Conservation (phyloP, 805 yeast species). For the Kuraishia capsulata region DNA sequence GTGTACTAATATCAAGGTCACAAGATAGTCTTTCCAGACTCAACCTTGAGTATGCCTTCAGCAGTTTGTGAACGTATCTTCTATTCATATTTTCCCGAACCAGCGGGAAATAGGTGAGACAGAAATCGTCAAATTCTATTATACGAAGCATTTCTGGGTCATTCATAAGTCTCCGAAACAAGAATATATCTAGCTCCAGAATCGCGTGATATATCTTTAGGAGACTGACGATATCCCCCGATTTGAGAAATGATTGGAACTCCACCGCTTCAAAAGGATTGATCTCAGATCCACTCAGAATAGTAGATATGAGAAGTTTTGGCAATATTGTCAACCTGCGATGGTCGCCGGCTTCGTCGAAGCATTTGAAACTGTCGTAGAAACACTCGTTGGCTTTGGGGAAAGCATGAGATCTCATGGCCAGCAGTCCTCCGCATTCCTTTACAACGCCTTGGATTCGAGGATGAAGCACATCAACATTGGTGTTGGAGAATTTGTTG, state of each 20-base stretch:
- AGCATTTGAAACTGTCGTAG: constrained; percentile 38
- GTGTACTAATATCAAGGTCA: constrained; percentile 11
- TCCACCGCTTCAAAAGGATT: constrained; percentile 71
- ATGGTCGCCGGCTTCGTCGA: constrained; percentile 51
- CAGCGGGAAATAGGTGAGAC: constrained; percentile 14
- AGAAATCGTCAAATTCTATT: constrained; percentile 6
- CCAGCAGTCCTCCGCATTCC: constrained; percentile 68
- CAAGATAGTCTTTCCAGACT: constrained; percentile 10
- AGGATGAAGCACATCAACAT: constrained; percentile 69
- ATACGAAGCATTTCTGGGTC: neutral
- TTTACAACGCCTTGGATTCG: constrained; percentile 62
- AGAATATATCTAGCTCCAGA: constrained; percentile 13
- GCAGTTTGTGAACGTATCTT: constrained; percentile 13
- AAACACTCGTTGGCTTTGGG: constrained; percentile 40
- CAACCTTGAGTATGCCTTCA: constrained; percentile 14
- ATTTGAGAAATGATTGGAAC: constrained; percentile 29
- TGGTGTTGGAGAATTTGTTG: constrained; percentile 33
- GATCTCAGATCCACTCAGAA: constrained; percentile 55
- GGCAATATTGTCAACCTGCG: constrained; percentile 49
- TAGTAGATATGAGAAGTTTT: constrained; percentile 51
- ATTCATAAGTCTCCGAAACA: constrained; percentile 11
- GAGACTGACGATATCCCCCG: constrained; percentile 10
- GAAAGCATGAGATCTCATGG: constrained; percentile 51
- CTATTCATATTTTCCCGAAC: constrained; percentile 15
- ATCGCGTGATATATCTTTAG: constrained; percentile 18